Base-by-base conservation (phyloP, 2,329 filamentous ascomycete species). In the Penicillium sp. region DNA sequence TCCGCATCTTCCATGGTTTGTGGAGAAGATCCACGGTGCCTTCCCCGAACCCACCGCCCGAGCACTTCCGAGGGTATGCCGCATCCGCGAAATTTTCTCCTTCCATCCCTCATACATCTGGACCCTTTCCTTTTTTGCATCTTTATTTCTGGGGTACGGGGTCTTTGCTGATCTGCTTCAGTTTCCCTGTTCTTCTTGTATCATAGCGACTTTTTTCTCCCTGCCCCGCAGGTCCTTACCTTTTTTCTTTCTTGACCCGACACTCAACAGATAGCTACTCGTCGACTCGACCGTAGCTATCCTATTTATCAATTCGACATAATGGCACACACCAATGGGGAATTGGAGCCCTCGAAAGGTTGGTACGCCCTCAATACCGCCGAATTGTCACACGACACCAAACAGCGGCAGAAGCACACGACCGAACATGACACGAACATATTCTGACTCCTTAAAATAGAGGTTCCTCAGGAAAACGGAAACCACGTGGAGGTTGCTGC, bases 21-120 rank as follows among this genome's bases (percentile, higher is more conserved):
- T 53, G 50, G 52, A 62, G 64, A 58, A 62, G 41, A 52, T 63
- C 62, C 63, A 58, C 62, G 64, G 58, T 56, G 55, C 11, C 49
- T 68, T 58, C 61, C 56, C 60, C 62, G 64, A 63, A 63, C 63
- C 65, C 66, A 68, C 65, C 67, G 66, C 71, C 72, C 72, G 73
- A 74, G 68, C 68, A 63, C 67, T 72, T 71, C 73, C 73, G 74
- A 72, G 63, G 66, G 69, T 70, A 71, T 71, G 68, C 74, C 73
- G 73, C 65, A 68, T 68, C 72, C 69, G 70, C 71, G 70, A 76
- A 76, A 75, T 75, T 76, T 76, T 75, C 72, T 73, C 64, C 61
- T 57, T 67, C 64, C 63, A 69, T 67, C 67, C 67, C 63, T 60
- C 55, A 63, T 56, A 54, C 63, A 57, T 53, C 57, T 56, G 53